Evolutionary conservation across 1,284 basidiomycete species (phyloP).

Genomic region (Boletus semigastroideus): DNA sequence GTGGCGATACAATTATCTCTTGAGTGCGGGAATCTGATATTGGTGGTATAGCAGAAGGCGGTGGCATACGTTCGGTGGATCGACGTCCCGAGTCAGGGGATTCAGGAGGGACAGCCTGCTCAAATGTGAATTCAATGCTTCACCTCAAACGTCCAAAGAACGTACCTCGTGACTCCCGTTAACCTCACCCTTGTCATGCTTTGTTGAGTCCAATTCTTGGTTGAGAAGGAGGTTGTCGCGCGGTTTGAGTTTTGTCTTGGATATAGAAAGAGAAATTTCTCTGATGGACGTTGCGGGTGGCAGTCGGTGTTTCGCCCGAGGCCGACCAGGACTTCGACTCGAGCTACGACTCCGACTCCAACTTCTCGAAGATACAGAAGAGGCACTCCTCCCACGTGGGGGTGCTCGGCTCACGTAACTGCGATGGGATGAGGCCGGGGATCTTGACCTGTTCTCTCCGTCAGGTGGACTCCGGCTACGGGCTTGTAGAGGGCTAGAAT

Average conservation of each 20-base stretch:
- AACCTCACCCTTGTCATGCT: conserved; percentile 26
- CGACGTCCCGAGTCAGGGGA: conserved; percentile 23
- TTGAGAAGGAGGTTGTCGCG: conserved; percentile 18
- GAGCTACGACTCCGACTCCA: conserved; percentile 53
- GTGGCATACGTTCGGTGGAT: conserved; percentile 34
- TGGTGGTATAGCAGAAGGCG: conserved; percentile 27
- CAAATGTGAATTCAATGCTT: conserved; percentile 11
- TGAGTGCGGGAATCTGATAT: conserved; percentile 13
- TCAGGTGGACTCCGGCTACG: conserved; percentile 38
- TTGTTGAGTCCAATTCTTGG: conserved; percentile 26
- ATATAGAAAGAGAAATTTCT: conserved; percentile 38
- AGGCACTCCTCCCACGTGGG: conserved; percentile 44
- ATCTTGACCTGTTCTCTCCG: conserved; percentile 26
- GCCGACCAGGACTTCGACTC: conserved; percentile 51
- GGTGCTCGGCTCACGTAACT: conserved; percentile 28
- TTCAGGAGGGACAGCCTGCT: conserved; percentile 19
- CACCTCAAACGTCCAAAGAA: conserved; percentile 4
- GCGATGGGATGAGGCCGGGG: conserved; percentile 41
- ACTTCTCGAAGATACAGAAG: conserved; percentile 46
- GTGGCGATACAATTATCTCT: conserved; percentile 13
- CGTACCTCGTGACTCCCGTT: conserved; percentile 40
- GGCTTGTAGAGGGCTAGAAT: conserved; percentile 42
- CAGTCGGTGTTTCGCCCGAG: conserved; percentile 61
- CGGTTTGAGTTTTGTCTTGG: conserved; percentile 32
- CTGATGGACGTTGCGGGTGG: conserved; percentile 49